Evolutionary conservation across 371 early-diverging fungal genomes (phyloP).

Genomic region (Rhizopus sp.): DNA sequence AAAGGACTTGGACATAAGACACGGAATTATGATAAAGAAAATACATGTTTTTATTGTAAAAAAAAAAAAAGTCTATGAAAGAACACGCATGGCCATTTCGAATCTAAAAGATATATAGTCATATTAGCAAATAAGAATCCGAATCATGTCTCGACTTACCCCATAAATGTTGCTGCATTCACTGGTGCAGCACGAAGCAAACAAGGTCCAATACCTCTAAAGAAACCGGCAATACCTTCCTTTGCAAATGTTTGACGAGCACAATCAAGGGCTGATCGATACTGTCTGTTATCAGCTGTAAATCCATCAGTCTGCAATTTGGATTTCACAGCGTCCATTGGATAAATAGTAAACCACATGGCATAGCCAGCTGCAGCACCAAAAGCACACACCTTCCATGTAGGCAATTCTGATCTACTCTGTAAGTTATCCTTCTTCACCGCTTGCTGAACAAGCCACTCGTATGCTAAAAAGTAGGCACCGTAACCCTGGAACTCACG

Average conservation of each 20-base stretch:
- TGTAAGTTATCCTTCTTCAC: conserved; percentile 52
- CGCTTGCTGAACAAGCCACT: conserved; percentile 70
- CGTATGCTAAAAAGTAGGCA: conserved; percentile 81
- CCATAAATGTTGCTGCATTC: conserved; percentile 83
- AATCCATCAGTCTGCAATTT: conserved; percentile 82
- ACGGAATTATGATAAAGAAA: no score
- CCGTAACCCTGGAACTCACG: conserved; percentile 84
- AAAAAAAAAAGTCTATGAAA: conserved; percentile 14
- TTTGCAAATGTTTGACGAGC: conserved; percentile 62
- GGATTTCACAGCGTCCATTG: conserved; percentile 80
- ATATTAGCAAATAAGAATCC: neutral
- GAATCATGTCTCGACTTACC: conserved; percentile 27
- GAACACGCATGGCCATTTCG: conserved; percentile 45
- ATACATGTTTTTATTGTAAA: no score
- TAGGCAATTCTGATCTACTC: conserved; percentile 61
- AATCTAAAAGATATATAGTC: conserved; percentile 25
- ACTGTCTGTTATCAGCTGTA: conserved; percentile 55
- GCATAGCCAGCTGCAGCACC: conserved; percentile 81
- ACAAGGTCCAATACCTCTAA: conserved; percentile 83
- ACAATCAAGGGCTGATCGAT: conserved; percentile 66
- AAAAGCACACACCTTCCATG: conserved; percentile 67
- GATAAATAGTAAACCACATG: conserved; percentile 80
- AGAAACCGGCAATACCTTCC: conserved; percentile 79
- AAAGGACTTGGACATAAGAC: no score
- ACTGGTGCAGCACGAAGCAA: conserved; percentile 88